phyloP scores from a whole-genome alignment of 495 filamentous ascomycete genomes.

The Glarea lozoyensis region DNA sequence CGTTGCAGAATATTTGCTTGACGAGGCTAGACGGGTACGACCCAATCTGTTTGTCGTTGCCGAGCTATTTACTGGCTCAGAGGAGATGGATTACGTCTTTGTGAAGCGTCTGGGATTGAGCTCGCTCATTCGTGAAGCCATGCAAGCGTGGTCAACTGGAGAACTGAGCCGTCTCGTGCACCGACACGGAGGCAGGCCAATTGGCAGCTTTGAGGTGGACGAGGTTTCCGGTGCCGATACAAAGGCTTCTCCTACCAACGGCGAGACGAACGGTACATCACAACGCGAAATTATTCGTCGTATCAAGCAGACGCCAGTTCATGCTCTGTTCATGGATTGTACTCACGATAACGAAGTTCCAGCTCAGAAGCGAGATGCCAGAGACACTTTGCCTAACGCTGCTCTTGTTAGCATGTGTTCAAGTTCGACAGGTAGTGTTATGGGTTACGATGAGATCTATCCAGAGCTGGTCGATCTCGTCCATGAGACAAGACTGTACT shows the following conservation, averaged over 20 bases:
- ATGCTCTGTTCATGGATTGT: slow-evolving; percentile 97
- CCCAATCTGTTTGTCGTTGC: slow-evolving; percentile 88
- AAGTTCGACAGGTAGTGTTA: slow-evolving; percentile 86
- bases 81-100: slow-evolving; percentile 92
- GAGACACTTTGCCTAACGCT: slow-evolving; percentile 92
- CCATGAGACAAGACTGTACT: slow-evolving; percentile 72
- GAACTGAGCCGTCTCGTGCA: slow-evolving; percentile 90
- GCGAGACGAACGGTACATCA: slow-evolving; percentile 6
- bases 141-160: slow-evolving; percentile 95
- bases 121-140: slow-evolving; percentile 87
- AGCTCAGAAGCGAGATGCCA: slow-evolving; percentile 88
- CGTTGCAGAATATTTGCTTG: slow-evolving; percentile 88
- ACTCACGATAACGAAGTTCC: slow-evolving; percentile 98
- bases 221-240: slow-evolving; percentile 34
- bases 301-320: slow-evolving; percentile 74
- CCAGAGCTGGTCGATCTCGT: slow-evolving; percentile 87
- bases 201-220: slow-evolving; percentile 92
- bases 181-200: slow-evolving; percentile 86
- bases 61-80: slow-evolving; percentile 93
- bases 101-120: slow-evolving; percentile 86
- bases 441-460: slow-evolving; percentile 99
- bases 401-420: slow-evolving; percentile 94
- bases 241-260: slow-evolving; percentile 16
- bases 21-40: slow-evolving; percentile 79
- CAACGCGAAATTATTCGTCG: slow-evolving; percentile 44